Evolutionary conservation across 2,329 filamentous ascomycete genomes (phyloP).

Genomic region (Fusarium irregulare): DNA sequence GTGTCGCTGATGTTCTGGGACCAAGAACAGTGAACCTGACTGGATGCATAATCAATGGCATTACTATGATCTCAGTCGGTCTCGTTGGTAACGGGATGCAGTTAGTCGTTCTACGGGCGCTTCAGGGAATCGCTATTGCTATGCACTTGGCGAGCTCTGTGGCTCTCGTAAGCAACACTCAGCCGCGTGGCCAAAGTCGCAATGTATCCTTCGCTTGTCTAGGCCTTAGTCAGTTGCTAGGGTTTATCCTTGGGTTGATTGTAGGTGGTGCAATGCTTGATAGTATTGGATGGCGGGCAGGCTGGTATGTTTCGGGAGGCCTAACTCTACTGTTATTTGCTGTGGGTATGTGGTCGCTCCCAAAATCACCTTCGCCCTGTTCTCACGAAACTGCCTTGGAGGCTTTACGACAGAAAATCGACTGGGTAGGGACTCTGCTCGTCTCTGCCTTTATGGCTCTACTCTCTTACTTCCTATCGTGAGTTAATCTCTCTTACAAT

Average conservation of each 20-base stretch:
- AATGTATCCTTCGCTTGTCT: slow-evolving; percentile 57
- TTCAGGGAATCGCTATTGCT: slow-evolving; percentile 53
- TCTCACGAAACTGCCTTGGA: slow-evolving; percentile 14
- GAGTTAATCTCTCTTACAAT: slow-evolving; percentile 42
- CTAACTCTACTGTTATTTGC: slow-evolving; percentile 51
- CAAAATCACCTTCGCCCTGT: slow-evolving; percentile 40
- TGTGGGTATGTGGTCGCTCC: slow-evolving; percentile 51
- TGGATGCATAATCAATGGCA: too few species aligned
- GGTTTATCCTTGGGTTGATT: slow-evolving; percentile 62
- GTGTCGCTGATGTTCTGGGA: background rate
- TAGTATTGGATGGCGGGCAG: slow-evolving; percentile 59
- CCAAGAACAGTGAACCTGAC: too few species aligned
- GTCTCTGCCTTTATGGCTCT: slow-evolving; percentile 59
- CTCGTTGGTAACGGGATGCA: slow-evolving; percentile 20
- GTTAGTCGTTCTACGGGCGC: slow-evolving; percentile 51
- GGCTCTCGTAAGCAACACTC: slow-evolving; percentile 48
- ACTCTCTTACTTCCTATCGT: slow-evolving; percentile 64
- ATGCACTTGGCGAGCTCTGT: slow-evolving; percentile 52
- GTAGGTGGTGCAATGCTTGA: slow-evolving; percentile 60
- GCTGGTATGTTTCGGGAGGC: slow-evolving; percentile 55
- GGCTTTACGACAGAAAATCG: slow-evolving; percentile 54
- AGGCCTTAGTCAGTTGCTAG: slow-evolving; percentile 59
- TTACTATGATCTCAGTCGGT: too few species aligned
- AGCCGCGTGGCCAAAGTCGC: slow-evolving; percentile 49
- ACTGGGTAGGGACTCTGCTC: slow-evolving; percentile 64